phyloP scores from a whole-genome alignment of 495 filamentous ascomycete species.

The Lasiosphaeris hirsuta region DNA sequence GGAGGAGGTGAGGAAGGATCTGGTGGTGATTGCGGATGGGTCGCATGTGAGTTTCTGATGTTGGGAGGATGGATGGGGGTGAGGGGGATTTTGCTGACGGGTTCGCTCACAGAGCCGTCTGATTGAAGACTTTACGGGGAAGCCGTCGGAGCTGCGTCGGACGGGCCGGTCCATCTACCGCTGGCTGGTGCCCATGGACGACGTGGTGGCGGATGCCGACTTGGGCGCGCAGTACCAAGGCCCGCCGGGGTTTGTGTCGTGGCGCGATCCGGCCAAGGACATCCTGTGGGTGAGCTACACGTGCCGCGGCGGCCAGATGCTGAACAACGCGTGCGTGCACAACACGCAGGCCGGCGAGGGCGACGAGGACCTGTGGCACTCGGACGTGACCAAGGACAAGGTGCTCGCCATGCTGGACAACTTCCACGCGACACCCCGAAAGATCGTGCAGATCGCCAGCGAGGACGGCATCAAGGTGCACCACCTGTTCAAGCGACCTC shows the following conservation, averaged over 20 bases:
- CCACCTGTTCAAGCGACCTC: slow-evolving; percentile 22
- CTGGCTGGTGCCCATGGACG: slow-evolving; percentile 41
- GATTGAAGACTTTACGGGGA: slow-evolving; percentile 22
- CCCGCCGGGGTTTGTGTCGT: slow-evolving; percentile 27
- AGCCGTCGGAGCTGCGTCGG: slow-evolving; percentile 11
- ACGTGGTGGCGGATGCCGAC: slow-evolving; percentile 34
- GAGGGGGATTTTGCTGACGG: background rate
- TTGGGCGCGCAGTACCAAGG: slow-evolving; percentile 26
- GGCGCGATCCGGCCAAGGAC: slow-evolving; percentile 24
- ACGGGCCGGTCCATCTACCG: slow-evolving; percentile 43
- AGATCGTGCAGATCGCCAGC: slow-evolving; percentile 23
- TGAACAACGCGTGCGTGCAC: slow-evolving; percentile 33
- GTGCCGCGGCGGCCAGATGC: slow-evolving; percentile 35
- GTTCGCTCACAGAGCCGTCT: slow-evolving; percentile 28
- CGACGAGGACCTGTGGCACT: slow-evolving; percentile 20
- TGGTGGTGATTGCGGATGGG: slow-evolving; percentile 31
- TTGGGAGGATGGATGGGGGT: background rate
- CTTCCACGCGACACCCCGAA: slow-evolving; percentile 22
- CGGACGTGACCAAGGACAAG: slow-evolving; percentile 10
- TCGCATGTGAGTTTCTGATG: slow-evolving; percentile 25
- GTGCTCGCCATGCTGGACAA: slow-evolving; percentile 20
- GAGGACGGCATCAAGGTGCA: slow-evolving; percentile 34
- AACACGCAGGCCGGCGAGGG: slow-evolving; percentile 18
- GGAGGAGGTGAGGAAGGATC: slow-evolving; percentile 14
- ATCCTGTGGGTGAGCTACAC: slow-evolving; percentile 42